Conservation (phyloP, 2,329 filamentous ascomycete genomes). For the Penicillium italicum region DNA sequence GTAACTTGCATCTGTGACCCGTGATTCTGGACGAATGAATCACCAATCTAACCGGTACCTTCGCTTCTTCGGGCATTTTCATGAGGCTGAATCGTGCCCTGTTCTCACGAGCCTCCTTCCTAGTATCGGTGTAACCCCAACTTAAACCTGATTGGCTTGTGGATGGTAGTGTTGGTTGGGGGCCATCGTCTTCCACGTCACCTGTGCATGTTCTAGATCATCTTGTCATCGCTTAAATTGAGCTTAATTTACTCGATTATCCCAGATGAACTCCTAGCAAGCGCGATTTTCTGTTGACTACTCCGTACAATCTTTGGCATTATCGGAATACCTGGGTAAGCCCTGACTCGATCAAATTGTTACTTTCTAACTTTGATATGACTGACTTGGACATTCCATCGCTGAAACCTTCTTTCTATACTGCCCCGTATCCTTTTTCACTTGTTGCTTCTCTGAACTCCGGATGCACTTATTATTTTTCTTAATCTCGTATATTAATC, state of each 20-base stretch:
- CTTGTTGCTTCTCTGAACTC: neutral
- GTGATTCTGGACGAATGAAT: neutral
- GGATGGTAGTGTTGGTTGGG: neutral
- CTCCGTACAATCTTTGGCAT: neutral
- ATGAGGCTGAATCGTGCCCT: neutral
- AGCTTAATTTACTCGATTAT: constrained; percentile 3
- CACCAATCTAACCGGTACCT: neutral
- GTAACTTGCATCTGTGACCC: neutral
- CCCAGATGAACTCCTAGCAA: neutral
- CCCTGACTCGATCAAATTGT: neutral
- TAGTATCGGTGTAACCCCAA: neutral
- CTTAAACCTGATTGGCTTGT: neutral
- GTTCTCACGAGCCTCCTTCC: neutral
- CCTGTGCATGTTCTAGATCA: neutral
- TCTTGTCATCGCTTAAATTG: neutral
- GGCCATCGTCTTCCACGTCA: neutral
- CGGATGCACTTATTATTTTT: too few species aligned
- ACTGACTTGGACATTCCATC: neutral
- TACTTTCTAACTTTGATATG: neutral
- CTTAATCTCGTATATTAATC: too few species aligned
- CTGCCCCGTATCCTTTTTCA: neutral
- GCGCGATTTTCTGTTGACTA: neutral
- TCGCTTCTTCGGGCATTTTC: neutral
- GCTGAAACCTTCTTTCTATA: neutral
- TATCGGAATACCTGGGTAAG: neutral